Evolutionary conservation across 2,329 filamentous ascomycete species (phyloP), one percentile per base, ranked within the genome.

Genomic region (Phialophora tarda): DNA sequence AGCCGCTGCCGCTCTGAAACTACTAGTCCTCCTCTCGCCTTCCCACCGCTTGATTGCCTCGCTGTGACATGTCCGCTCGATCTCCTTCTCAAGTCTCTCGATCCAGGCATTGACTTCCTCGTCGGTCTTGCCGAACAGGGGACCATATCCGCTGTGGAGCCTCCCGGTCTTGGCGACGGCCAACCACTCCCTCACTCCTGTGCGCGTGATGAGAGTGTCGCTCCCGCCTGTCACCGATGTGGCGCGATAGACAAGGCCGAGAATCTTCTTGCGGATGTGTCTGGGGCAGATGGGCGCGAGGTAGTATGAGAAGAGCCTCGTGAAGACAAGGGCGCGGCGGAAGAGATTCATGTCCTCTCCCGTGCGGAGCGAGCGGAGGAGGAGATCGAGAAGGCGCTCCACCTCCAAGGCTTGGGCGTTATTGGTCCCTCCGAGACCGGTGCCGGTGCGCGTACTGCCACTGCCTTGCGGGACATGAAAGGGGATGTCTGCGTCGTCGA

Each of bases 131-230:
- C 65, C 65, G 10, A 62, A 55, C 59, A 26, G 53, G 14, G 53
- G 23, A 8, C 63, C 65, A 23, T 67, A 54, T 10, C 68, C 68
- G 41, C 65, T 64, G n/a, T 69, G 65, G 21, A 59, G 62, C 11
- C 65, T 34, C 12, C 67, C 24, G 23, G 41, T 34, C 24, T 58
- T 34, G n/a, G 61, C 67, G 23, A 69, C 38, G n/a, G 32, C 38
- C 56, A 73, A 54, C 93, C 92, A 96, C 71, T 85, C 89, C 61
- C 94, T 76, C 23, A 91, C 81, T 17, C 91, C 91, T 51, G 89
- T 88, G 64, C 93, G 83, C 0, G 92, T 96, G 44, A 92, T 84
- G 54, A 96, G 81, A n/a, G 90, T 94, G 26, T 73, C 69, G 4
- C 89, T 91, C 76, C 90, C 92, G 0, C 91, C 92, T 1, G 88